Conservation (phyloP, 2,329 filamentous ascomycete species). For the Nothomitra cinnamomea region DNA sequence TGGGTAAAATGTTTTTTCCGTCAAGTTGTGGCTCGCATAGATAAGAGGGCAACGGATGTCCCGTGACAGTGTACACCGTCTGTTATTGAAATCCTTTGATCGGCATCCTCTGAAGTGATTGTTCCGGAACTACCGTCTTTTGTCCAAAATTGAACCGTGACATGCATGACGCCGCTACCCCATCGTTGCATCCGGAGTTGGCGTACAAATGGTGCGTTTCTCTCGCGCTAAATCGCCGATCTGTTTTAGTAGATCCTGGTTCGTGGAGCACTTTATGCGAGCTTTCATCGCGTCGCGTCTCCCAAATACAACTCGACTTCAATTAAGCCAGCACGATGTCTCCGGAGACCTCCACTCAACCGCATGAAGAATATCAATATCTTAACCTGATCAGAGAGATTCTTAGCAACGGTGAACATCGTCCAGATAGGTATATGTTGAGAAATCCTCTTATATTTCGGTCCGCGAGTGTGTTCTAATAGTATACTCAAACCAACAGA, state of each 20-base stretch:
- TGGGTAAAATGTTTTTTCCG: too few relatives aligned
- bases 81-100: too few relatives aligned
- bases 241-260: background rate
- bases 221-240: too few relatives aligned
- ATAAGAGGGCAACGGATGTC: too few relatives aligned
- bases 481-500: slow-evolving; percentile 27
- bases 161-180: too few relatives aligned
- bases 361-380: slow-evolving; percentile 86
- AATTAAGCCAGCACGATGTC: background rate
- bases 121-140: too few relatives aligned
- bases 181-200: too few relatives aligned
- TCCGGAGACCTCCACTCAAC: background rate
- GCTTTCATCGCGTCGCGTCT: background rate
- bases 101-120: too few relatives aligned
- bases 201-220: background rate
- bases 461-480: background rate
- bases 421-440: slow-evolving; percentile 57
- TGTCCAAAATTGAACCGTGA: too few relatives aligned
- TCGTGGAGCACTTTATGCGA: background rate
- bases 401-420: slow-evolving; percentile 64
- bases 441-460: background rate
- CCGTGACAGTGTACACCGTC: too few relatives aligned
- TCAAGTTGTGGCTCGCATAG: too few relatives aligned
- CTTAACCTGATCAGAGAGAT: slow-evolving; percentile 78
- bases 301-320: background rate